Conservation (phyloP, 768 basidiomycete species). For the Phylloporus scabripes region DNA sequence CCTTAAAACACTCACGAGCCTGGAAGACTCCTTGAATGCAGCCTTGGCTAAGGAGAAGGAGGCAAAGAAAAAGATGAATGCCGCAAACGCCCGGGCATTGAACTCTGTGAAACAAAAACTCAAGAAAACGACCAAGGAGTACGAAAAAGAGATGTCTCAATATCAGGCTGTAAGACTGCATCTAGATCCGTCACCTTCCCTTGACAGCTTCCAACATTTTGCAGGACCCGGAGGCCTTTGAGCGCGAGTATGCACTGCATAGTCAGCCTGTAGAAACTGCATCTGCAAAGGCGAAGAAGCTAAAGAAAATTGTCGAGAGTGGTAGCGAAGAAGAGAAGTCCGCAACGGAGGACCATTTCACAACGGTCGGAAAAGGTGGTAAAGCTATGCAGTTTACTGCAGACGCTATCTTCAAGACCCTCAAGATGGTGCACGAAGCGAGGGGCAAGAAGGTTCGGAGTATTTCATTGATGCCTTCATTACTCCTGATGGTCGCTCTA, state of each 20-base stretch:
- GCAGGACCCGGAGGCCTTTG: slow-evolving; percentile 87
- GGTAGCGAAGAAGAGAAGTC: slow-evolving; percentile 40
- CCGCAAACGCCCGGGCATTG: slow-evolving; percentile 86
- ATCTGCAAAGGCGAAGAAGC: slow-evolving; percentile 33
- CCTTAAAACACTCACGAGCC: slow-evolving; percentile 63
- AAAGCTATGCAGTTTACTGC: slow-evolving; percentile 76
- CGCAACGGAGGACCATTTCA: slow-evolving; percentile 61
- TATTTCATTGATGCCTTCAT: background rate
- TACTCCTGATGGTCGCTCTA: slow-evolving; percentile 31
- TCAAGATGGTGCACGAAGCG: slow-evolving; percentile 88
- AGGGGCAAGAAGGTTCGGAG: slow-evolving; percentile 88
- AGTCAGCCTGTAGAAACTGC: slow-evolving; percentile 43
- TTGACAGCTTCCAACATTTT: background rate
- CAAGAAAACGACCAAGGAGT: slow-evolving; percentile 85
- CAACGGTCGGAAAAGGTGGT: slow-evolving; percentile 87
- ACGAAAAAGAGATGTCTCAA: slow-evolving; percentile 72
- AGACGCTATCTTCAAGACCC: slow-evolving; percentile 86
- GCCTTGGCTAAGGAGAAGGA: slow-evolving; percentile 84
- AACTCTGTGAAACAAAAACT: slow-evolving; percentile 98
- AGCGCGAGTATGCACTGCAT: slow-evolving; percentile 61
- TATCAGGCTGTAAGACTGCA: slow-evolving; percentile 63
- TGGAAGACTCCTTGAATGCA: slow-evolving; percentile 71
- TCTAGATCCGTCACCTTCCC: background rate
- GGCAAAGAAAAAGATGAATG: slow-evolving; percentile 93
- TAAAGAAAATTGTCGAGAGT: slow-evolving; percentile 31